phyloP scores from a whole-genome alignment of 2,329 filamentous ascomycete species.

The Plenodomus biglobosus region DNA sequence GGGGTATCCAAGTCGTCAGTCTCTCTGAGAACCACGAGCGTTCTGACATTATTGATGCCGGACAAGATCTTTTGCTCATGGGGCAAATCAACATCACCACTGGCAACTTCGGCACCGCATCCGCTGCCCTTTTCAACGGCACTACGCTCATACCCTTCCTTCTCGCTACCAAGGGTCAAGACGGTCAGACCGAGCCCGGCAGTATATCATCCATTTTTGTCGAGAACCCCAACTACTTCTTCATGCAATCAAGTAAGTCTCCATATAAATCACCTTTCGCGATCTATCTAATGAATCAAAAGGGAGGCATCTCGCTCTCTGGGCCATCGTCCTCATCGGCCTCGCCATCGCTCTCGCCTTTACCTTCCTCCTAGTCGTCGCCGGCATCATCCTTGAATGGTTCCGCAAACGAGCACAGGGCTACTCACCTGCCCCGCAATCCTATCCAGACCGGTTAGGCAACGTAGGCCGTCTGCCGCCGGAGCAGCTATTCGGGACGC shows the following conservation, averaged over 20 bases:
- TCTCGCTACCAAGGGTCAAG: constrained; percentile 64
- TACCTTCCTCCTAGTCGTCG: constrained; percentile 75
- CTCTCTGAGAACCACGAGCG: constrained; percentile 67
- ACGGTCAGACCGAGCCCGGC: constrained; percentile 62
- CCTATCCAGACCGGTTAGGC: constrained; percentile 47
- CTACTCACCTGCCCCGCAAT: constrained; percentile 74
- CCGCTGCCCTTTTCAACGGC: constrained; percentile 86
- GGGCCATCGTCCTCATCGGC: constrained; percentile 77
- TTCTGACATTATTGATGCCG: constrained; percentile 63
- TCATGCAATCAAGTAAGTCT: constrained; percentile 63
- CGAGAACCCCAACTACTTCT: constrained; percentile 72
- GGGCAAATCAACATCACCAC: constrained; percentile 72
- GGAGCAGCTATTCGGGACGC: constrained; percentile 44
- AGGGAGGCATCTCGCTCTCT: constrained; percentile 66
- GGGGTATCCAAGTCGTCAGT: constrained; percentile 78
- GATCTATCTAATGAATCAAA: neutral
- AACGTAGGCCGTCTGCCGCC: constrained; percentile 57
- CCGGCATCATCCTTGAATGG: constrained; percentile 73
- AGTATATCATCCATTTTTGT: constrained; percentile 83
- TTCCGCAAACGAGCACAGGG: constrained; percentile 76
- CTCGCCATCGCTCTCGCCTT: constrained; percentile 76
- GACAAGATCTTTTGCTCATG: constrained; percentile 78
- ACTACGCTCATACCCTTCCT: constrained; percentile 76
- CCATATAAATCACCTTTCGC: neutral
- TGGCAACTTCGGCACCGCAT: constrained; percentile 71